These are phyloP conservation scores for Cercospora citrullina DNA, from an alignment of 2,329 filamentous ascomycete genomes.

Conservation along the genomic window DNA sequence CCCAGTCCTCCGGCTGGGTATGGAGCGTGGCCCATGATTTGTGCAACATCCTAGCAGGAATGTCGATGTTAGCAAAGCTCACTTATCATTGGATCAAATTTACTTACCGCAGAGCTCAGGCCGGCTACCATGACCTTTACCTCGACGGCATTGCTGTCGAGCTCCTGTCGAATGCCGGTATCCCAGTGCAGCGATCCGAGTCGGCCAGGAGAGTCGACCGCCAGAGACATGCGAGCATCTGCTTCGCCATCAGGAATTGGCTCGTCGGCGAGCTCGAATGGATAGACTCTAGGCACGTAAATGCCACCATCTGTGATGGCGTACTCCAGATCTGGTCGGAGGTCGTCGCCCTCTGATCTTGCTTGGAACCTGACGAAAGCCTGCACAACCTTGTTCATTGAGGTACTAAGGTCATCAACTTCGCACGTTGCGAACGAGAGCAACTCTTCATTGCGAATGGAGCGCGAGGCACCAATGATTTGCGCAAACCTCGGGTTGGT, in stretches of 20 bases:
- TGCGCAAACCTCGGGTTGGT: not conserved
- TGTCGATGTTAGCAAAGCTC: not conserved
- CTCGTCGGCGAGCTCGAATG: conserved; percentile 2
- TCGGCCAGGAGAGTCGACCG: not conserved
- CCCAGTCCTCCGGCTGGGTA: not conserved
- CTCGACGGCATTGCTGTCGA: not conserved
- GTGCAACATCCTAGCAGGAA: not conserved
- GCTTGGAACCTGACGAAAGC: not conserved
- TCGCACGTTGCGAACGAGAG: not conserved
- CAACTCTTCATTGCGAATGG: not conserved
- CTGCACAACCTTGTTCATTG: not conserved
- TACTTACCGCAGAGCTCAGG: not conserved
- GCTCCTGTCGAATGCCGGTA: not conserved
- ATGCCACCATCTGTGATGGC: conserved; percentile 7
- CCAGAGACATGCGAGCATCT: not conserved
- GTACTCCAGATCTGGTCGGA: not conserved
- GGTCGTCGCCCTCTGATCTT: not conserved
- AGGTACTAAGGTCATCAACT: not conserved
- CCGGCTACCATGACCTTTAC: not conserved
- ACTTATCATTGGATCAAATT: not conserved
- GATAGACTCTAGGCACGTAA: conserved; percentile 2
- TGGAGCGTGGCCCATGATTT: not conserved
- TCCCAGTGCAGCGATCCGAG: not conserved
- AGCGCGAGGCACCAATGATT: not conserved
- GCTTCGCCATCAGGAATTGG: not conserved